phyloP scores from a whole-genome alignment of 176 grass and related monocot genomes.

The Bothriochloa decipiens region DNA sequence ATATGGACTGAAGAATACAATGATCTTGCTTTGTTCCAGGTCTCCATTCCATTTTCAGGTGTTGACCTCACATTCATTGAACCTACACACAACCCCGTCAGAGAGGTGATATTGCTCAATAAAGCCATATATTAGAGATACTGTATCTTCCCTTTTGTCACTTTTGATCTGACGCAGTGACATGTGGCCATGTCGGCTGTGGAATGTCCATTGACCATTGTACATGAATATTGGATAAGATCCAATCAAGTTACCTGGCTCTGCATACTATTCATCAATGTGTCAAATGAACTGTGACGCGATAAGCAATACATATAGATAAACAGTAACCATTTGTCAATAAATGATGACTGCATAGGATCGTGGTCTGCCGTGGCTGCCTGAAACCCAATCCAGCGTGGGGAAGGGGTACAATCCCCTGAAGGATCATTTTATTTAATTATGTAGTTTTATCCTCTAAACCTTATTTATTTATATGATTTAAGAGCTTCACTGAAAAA shows the following conservation, averaged over 20 bases:
- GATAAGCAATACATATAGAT: not conserved
- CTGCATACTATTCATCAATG: not conserved
- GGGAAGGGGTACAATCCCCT: not conserved
- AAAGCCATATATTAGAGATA: conserved; percentile 31
- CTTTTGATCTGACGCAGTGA: conserved; percentile 31
- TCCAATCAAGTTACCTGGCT: not conserved
- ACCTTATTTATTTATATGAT: not conserved
- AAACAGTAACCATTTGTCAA: not conserved
- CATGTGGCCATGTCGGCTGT: not conserved
- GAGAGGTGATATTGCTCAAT: conserved; percentile 27
- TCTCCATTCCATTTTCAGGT: not conserved
- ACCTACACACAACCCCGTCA: conserved; percentile 42
- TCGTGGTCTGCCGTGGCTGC: not conserved
- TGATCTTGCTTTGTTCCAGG: conserved; percentile 23
- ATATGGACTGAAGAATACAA: conserved; percentile 20
- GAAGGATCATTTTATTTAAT: not conserved
- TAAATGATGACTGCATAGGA: not conserved
- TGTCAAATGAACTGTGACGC: not conserved
- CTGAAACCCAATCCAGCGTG: not conserved
- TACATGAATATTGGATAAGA: not conserved
- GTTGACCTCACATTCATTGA: conserved; percentile 34
- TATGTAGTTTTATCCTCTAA: not conserved
- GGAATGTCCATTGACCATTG: not conserved
- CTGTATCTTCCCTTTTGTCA: conserved; percentile 2
- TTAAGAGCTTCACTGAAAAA: not conserved